Evolutionary conservation across 2,329 filamentous ascomycete genomes (phyloP), one percentile per base, ranked within the genome.

Genomic region (Teratosphaeriaceae sp.): DNA sequence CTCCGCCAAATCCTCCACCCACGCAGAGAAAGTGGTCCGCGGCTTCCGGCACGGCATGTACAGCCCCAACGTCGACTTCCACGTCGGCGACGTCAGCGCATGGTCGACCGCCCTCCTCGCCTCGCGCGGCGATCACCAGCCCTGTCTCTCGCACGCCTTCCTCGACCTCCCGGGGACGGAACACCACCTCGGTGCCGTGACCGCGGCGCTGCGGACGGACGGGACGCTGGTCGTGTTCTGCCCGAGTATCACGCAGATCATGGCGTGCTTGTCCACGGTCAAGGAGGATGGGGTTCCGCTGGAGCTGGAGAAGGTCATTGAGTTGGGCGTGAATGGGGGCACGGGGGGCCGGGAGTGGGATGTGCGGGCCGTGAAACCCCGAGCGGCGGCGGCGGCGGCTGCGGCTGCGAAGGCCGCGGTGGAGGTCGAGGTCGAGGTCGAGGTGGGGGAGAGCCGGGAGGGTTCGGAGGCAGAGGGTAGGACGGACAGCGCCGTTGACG

Each of bases 211-310:
- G 41, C 76, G 75, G 29, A 71, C 75, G 1, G 76, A 84, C 55
- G 85, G 80, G 0, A 67, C 76, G 7, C 67, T 90, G 23, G 70
- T 84, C 12, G 72, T 88, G 1, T 92, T 88, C 65, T 80, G 79
- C 50, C 86, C 86, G 0, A 86, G 80, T 53, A 79, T 92, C 45
- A 88, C 85, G 8, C 86, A 90, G 61, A 83, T 90, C 43, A 79
- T 74, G 30, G 74, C 80, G 4, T 84, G 82, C 45, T 68, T 82
- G 21, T 65, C 74, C 35, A 61, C 68, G 29, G 74, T 80, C 23
- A 73, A 73, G 44, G 64, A 72, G 21, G 66, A 76, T 11, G 64
- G 62, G 2, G 65, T 86, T 41, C 77, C 78, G 1, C 69, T 81
- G 35, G 61, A 72, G 20, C 63, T 80, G 7, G 79, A 84, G 29